These are phyloP conservation scores for Pseudopyricularia javanii DNA, from an alignment of 2,329 filamentous ascomycete species.

Conservation along the genomic window DNA sequence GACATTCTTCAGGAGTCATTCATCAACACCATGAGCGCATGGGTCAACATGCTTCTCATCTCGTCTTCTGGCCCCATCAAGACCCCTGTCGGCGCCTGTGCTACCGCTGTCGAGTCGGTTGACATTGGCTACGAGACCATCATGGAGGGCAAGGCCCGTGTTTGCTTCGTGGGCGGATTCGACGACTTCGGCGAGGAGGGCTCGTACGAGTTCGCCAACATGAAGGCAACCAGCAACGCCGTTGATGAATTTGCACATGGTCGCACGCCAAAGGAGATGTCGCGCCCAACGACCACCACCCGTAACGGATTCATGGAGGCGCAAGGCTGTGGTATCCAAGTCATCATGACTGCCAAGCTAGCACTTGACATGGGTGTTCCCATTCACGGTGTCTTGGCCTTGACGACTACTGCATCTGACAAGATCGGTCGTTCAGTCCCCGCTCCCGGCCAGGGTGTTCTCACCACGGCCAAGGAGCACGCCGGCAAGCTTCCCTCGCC, in stretches of 20 bases:
- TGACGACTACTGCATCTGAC: conserved; percentile 93
- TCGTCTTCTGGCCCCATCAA: conserved; percentile 95
- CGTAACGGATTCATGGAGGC: conserved; percentile 99
- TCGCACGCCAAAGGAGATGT: conserved; percentile 94
- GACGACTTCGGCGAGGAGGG: conserved; percentile 99
- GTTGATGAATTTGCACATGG: conserved; percentile 94
- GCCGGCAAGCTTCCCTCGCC: conserved; percentile 89
- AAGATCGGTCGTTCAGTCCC: conserved; percentile 98
- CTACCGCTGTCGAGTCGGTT: conserved; percentile 91
- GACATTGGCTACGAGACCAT: conserved; percentile 99
- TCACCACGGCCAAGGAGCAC: conserved; percentile 88
- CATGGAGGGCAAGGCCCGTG: conserved; percentile 90
- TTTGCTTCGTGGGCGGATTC: conserved; percentile 97
- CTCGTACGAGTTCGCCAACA: conserved; percentile 99
- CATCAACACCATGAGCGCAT: conserved; percentile 99
- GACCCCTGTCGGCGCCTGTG: conserved; percentile 94
- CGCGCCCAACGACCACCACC: conserved; percentile 90
- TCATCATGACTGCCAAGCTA: conserved; percentile 95
- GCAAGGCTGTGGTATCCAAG: conserved; percentile 93
- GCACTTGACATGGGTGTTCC: conserved; percentile 97
- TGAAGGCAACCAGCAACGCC: conserved; percentile 98
- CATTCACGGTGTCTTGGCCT: conserved; percentile 86
- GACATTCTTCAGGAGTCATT: conserved; percentile 99
- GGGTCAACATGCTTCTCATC: conserved; percentile 98
- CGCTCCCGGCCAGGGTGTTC: conserved; percentile 89